Percentiles rank a stretch among this genome's conserved stretches.
Evolutionary conservation across 73 alveolate genomes (phyloP).

Genomic region (Tetrahymena elliotti): DNA sequence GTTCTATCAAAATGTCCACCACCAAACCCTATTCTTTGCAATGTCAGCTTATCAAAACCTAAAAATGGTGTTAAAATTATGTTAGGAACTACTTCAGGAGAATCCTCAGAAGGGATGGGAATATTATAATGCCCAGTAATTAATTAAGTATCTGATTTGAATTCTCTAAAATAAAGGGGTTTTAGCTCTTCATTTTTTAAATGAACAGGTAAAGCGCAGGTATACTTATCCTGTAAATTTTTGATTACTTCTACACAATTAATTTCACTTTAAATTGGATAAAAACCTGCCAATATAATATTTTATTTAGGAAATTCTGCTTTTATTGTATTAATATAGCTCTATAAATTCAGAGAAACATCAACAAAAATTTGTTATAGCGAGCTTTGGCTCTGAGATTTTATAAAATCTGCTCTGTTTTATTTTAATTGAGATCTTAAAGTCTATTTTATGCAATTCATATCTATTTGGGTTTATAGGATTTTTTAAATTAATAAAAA

Average conservation of each 20-base stretch:
- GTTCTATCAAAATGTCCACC: not conserved
- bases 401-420: not conserved
- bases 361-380: not conserved
- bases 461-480: not conserved
- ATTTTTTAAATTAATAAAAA: not conserved
- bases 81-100: not conserved
- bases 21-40: not conserved
- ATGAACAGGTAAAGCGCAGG: not conserved
- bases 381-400: not conserved
- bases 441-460: not conserved
- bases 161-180: not conserved
- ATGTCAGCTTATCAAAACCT: not conserved
- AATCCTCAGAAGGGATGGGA: not conserved
- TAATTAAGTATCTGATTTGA: not conserved
- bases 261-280: not conserved
- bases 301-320: not conserved
- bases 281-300: not conserved
- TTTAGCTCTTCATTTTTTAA: not conserved
- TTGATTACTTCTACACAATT: not conserved
- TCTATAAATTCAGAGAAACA: not conserved
- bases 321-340: not conserved
- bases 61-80: not conserved
- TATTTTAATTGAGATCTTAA: not conserved
- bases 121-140: not conserved
- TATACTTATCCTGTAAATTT: not conserved